These are phyloP conservation scores for Apiotrichum laibachii DNA, from an alignment of 1,284 basidiomycete species.

Conservation along the genomic window DNA sequence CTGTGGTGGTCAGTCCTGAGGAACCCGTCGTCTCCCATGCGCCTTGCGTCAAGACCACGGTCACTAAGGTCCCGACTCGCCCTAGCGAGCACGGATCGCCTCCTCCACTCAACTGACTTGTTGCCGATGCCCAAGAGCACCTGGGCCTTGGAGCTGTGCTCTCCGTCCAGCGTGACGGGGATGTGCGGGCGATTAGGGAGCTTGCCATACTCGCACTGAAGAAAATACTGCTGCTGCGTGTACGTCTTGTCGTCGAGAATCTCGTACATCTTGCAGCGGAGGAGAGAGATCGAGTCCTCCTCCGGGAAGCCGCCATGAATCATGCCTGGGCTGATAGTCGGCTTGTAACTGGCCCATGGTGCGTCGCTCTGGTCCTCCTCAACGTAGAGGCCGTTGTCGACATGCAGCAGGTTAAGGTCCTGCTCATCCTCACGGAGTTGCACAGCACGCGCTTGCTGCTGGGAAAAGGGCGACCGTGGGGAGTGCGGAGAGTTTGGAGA, in stretches of 20 bases:
- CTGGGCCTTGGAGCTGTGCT: conserved; percentile 1
- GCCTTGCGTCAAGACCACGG: no score
- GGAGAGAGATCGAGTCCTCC: neutral
- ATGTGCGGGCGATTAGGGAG: neutral
- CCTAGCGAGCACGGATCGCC: neutral
- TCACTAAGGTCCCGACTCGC: no score
- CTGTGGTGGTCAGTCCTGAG: no score
- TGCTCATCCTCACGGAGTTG: no score
- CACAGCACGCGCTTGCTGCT: no score
- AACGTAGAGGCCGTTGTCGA: neutral
- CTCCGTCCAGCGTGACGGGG: conserved; percentile 1
- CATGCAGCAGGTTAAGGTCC: neutral
- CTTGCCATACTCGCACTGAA: conserved; percentile 6
- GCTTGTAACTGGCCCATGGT: conserved; percentile 1
- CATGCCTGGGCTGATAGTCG: neutral
- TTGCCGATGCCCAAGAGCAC: neutral
- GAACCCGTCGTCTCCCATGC: no score
- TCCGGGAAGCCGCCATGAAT: neutral
- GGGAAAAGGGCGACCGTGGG: no score
- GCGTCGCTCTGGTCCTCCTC: conserved; percentile 6
- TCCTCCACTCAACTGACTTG: neutral
- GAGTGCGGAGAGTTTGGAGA: no score
- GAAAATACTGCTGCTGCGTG: neutral
- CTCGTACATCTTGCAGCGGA: conserved; percentile 1
- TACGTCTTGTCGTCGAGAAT: conserved; percentile 4